These are phyloP conservation scores for Fusarium buharicum DNA, from an alignment of 2,329 filamentous ascomycete species.

Conservation along the genomic window DNA sequence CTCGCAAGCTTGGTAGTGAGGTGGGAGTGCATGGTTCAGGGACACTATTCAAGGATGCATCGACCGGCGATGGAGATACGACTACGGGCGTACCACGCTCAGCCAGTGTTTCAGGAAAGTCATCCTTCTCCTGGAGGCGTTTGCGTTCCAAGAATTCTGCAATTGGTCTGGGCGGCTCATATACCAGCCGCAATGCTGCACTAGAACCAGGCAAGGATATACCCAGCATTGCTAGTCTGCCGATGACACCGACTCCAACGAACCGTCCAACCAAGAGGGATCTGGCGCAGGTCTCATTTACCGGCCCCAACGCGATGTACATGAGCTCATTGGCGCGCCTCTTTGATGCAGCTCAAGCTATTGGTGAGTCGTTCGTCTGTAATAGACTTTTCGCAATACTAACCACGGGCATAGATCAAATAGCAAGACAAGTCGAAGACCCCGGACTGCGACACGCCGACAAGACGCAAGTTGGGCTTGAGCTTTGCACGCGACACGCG, in stretches of 20 bases:
- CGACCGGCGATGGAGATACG: constrained; percentile 58
- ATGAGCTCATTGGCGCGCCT: constrained; percentile 90
- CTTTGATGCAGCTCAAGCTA: constrained; percentile 91
- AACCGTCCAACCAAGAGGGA: constrained; percentile 78
- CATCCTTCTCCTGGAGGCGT: constrained; percentile 86
- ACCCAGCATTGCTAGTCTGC: constrained; percentile 75
- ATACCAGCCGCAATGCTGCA: constrained; percentile 48
- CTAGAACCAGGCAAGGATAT: constrained; percentile 46
- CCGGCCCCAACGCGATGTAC: constrained; percentile 87
- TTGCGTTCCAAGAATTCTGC: constrained; percentile 89
- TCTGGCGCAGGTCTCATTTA: constrained; percentile 73
- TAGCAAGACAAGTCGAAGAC: constrained; percentile 94
- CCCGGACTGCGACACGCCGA: constrained; percentile 91
- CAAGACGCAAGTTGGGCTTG: constrained; percentile 93
- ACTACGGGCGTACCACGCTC: constrained; percentile 60
- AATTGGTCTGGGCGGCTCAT: constrained; percentile 64
- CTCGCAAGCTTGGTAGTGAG: constrained; percentile 90
- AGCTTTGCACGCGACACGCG: constrained; percentile 91
- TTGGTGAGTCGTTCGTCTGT: constrained; percentile 71
- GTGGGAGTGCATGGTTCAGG: constrained; percentile 83
- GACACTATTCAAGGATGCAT: constrained; percentile 79
- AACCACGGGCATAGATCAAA: constrained; percentile 74
- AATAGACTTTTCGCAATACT: constrained; percentile 22
- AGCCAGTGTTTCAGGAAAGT: constrained; percentile 74
- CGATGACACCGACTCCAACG: constrained; percentile 76